phyloP scores from a whole-genome alignment of 1,284 basidiomycete species.

The Pholiota adiposa region DNA sequence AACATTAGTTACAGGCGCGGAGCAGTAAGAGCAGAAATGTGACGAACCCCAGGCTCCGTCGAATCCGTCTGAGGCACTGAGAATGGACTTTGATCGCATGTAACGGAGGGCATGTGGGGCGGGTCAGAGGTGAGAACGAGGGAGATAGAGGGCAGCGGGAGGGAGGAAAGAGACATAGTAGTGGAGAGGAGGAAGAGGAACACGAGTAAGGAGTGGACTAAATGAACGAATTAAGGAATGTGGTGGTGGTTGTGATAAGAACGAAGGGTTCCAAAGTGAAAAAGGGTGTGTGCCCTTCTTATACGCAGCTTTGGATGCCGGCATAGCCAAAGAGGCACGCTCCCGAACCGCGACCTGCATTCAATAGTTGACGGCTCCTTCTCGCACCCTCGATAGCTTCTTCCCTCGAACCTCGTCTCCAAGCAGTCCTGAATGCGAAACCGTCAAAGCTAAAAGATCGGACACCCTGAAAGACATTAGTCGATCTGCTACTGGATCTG shows the following conservation, averaged over 20 bases:
- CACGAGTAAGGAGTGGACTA: background rate
- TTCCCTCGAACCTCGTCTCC: background rate
- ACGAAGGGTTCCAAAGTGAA: background rate
- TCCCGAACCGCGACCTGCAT: background rate
- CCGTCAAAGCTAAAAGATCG: background rate
- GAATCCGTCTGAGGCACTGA: background rate
- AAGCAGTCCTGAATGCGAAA: background rate
- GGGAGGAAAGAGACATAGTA: background rate
- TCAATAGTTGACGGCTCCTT: background rate
- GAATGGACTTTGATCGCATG: background rate
- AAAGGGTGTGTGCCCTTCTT: background rate
- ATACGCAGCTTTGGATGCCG: background rate
- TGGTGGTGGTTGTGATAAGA: background rate
- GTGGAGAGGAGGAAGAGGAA: background rate
- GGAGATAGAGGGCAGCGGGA: constrained; percentile 8
- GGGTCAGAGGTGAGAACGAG: constrained; percentile 3
- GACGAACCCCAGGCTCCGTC: background rate
- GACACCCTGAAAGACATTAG: too few species aligned
- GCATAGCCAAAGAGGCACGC: background rate
- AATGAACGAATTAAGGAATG: too few species aligned
- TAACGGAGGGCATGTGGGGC: background rate
- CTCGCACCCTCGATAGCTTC: background rate
- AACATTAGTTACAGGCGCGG: background rate
- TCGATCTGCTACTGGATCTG: too few species aligned
- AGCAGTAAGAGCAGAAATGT: background rate